phyloP scores from a whole-genome alignment of 2,329 filamentous ascomycete species.

The Fusarium mangiferae region DNA sequence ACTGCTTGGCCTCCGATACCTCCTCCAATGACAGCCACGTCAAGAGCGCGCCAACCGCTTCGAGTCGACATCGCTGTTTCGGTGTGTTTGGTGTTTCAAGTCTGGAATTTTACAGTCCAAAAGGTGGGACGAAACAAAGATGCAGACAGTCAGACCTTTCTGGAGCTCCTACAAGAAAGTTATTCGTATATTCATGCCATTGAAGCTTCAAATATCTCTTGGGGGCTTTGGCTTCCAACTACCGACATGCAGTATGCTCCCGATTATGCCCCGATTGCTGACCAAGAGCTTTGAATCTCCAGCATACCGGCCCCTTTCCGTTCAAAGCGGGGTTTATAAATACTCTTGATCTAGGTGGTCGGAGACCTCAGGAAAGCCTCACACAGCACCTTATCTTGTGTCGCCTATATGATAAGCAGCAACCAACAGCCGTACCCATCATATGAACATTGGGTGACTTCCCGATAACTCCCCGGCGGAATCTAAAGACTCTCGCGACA shows the following conservation, averaged over 20 bases:
- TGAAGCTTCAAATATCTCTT: neutral
- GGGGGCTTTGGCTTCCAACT: no score
- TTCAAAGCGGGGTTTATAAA: neutral
- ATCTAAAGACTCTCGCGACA: neutral
- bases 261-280: neutral
- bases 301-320: neutral
- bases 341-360: neutral
- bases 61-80: neutral
- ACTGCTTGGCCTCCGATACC: neutral
- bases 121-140: rapidly evolving
- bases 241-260: neutral
- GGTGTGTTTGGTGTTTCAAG: neutral
- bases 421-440: neutral
- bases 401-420: neutral
- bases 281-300: neutral
- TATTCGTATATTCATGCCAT: no score
- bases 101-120: neutral
- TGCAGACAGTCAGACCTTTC: neutral
- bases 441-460: neutral
- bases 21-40: neutral
- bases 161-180: neutral
- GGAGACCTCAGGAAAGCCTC: neutral
- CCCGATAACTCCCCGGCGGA: neutral
- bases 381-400: neutral
- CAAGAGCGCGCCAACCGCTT: neutral